These are phyloP conservation scores for Picochlorum sp. DNA, from an alignment of 139 green algal genomes.

Conservation along the genomic window DNA sequence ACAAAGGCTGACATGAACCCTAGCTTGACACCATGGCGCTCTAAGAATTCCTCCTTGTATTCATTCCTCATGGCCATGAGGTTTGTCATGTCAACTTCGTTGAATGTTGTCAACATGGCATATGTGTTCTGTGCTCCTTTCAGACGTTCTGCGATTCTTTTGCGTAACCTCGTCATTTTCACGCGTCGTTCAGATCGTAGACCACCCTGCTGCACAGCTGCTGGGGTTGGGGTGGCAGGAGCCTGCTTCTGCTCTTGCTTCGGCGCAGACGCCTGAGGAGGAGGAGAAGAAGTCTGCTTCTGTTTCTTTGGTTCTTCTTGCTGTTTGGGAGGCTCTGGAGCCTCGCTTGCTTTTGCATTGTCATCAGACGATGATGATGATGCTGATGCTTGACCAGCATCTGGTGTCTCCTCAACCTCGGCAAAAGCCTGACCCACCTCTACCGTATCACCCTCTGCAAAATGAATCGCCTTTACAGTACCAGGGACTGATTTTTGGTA, in stretches of 20 bases:
- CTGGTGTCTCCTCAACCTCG: constrained; percentile 49
- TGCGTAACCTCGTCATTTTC: constrained; percentile 90
- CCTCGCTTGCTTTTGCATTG: neutral
- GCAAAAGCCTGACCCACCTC: constrained; percentile 75
- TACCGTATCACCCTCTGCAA: constrained; percentile 79
- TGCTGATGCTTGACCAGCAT: constrained; percentile 16
- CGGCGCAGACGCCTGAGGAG: neutral
- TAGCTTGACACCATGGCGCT: constrained; percentile 96
- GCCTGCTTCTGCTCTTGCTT: neutral
- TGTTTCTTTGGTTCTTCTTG: constrained; percentile 14
- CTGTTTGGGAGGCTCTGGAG: constrained; percentile 7
- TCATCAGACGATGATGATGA: neutral
- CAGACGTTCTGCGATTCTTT: constrained; percentile 80
- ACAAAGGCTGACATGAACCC: constrained; percentile 99
- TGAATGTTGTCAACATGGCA: constrained; percentile 98
- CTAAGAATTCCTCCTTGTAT: constrained; percentile 94
- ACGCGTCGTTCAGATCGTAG: constrained; percentile 56
- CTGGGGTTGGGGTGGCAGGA: constrained; percentile 3
- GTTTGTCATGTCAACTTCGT: constrained; percentile 99
- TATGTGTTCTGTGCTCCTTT: constrained; percentile 98
- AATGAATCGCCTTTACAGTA: constrained; percentile 47
- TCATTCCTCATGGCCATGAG: constrained; percentile 73
- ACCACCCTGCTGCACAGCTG: neutral
- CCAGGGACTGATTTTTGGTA: constrained; percentile 55
- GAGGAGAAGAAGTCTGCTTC: neutral